These are phyloP conservation scores for Macrotyloma uniflorum DNA, from an alignment of 306 rosid species.

Conservation along the genomic window DNA sequence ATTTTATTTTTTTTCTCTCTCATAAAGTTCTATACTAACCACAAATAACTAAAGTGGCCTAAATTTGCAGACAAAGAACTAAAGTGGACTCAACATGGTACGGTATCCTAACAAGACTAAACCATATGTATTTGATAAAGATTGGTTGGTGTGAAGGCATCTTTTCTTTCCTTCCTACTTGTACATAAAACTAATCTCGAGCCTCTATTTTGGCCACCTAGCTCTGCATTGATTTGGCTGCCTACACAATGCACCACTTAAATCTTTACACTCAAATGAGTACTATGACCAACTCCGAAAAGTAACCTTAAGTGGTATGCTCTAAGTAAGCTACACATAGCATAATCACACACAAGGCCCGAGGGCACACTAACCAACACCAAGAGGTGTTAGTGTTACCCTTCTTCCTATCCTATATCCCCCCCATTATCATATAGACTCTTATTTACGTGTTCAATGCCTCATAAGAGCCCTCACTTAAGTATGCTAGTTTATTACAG, in stretches of 20 bases:
- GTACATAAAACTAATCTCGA: neutral
- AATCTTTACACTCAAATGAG: constrained; percentile 19
- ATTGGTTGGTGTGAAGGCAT: neutral
- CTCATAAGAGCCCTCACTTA: constrained; percentile 14
- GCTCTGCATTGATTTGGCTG: neutral
- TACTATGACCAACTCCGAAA: constrained; percentile 20
- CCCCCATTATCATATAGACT: neutral
- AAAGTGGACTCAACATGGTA: constrained; percentile 11
- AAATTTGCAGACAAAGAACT: constrained; percentile 6
- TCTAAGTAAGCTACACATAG: constrained; percentile 25
- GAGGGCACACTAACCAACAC: constrained; percentile 35
- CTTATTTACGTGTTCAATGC: neutral
- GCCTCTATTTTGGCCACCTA: constrained; percentile 19
- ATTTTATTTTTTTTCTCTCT: constrained; percentile 8
- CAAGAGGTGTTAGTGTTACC: neutral
- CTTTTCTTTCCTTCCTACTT: neutral
- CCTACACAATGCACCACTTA: constrained; percentile 22
- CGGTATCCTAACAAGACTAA: constrained; percentile 8
- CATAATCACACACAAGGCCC: constrained; percentile 29
- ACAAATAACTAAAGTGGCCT: constrained; percentile 28
- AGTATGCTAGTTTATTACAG: constrained; percentile 29
- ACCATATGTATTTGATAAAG: neutral
- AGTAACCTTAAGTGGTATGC: constrained; percentile 23
- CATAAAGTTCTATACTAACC: constrained; percentile 13
- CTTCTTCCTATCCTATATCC: neutral